Conservation (phyloP, 441 rosid species). For the Dalechampia spathulata region DNA sequence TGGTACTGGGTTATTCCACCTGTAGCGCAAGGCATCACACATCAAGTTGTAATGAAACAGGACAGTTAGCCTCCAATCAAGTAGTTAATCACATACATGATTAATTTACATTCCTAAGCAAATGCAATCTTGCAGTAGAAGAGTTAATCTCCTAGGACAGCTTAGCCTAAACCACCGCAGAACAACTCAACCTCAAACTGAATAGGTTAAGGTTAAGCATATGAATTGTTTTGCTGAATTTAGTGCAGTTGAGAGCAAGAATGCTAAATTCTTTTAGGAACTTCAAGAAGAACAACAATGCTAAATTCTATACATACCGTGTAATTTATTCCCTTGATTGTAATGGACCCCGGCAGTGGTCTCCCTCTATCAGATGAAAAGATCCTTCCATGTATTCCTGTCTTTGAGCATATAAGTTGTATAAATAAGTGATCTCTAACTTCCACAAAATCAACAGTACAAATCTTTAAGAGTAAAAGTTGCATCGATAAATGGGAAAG, state of each 20-base stretch:
- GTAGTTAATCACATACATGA: no score
- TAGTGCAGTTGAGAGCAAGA: neutral
- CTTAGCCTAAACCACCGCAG: no score
- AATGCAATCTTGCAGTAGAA: no score
- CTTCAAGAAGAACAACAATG: neutral
- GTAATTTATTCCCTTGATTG: slow-evolving; percentile 66
- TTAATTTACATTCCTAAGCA: no score
- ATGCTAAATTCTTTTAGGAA: neutral
- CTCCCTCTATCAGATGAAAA: slow-evolving; percentile 72
- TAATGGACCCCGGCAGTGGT: slow-evolving; percentile 65
- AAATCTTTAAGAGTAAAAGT: neutral
- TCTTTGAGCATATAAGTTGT: slow-evolving; percentile 26
- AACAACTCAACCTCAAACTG: neutral
- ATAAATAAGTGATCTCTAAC: slow-evolving; percentile 8
- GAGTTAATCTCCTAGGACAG: no score
- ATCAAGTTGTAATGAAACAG: neutral
- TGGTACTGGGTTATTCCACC: neutral
- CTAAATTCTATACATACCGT: slow-evolving; percentile 30
- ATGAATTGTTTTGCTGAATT: neutral
- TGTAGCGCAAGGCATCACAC: neutral
- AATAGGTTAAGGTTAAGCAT: neutral
- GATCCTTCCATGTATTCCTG: slow-evolving; percentile 89
- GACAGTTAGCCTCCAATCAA: no score
- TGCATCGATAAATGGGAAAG: slow-evolving; percentile 2
- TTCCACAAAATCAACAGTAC: neutral